phyloP scores from a whole-genome alignment of 768 basidiomycete species.

The Pisolithus marmoratus region DNA sequence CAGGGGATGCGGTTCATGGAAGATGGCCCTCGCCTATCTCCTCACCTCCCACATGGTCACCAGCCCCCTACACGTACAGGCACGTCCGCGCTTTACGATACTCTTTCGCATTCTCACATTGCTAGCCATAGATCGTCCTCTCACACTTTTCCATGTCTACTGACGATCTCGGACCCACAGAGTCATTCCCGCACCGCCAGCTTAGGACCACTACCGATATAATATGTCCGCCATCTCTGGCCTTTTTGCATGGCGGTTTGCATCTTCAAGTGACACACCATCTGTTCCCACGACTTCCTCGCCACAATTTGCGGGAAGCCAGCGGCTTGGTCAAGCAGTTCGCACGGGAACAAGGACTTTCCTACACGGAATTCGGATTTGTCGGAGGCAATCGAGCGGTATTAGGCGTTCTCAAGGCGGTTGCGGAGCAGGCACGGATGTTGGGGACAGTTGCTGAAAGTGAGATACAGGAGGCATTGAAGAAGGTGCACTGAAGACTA shows the following conservation, averaged over 20 bases:
- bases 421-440: constrained; percentile 84
- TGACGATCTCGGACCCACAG: constrained; percentile 80
- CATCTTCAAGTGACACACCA: constrained; percentile 98
- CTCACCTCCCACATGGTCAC: constrained; percentile 81
- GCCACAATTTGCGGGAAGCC: constrained; percentile 86
- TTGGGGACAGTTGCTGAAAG: constrained; percentile 75
- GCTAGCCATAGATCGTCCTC: constrained; percentile 67
- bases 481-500: constrained; percentile 33
- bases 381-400: constrained; percentile 83
- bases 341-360: constrained; percentile 76
- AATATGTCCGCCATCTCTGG: constrained; percentile 75
- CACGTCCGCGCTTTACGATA: constrained; percentile 26
- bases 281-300: constrained; percentile 90
- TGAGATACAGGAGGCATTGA: constrained; percentile 62
- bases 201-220: constrained; percentile 98
- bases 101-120: constrained; percentile 4
- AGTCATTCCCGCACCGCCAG: constrained; percentile 92
- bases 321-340: constrained; percentile 83
- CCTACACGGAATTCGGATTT: constrained; percentile 91
- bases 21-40: constrained; percentile 64
- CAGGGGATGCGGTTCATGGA: constrained; percentile 65
- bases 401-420: constrained; percentile 69
- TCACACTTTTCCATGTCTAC: constrained; percentile 98
- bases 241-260: constrained; percentile 93
- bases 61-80: constrained; percentile 94